phyloP scores from a whole-genome alignment of 2,329 filamentous ascomycete species.

The Venturia nashicola region DNA sequence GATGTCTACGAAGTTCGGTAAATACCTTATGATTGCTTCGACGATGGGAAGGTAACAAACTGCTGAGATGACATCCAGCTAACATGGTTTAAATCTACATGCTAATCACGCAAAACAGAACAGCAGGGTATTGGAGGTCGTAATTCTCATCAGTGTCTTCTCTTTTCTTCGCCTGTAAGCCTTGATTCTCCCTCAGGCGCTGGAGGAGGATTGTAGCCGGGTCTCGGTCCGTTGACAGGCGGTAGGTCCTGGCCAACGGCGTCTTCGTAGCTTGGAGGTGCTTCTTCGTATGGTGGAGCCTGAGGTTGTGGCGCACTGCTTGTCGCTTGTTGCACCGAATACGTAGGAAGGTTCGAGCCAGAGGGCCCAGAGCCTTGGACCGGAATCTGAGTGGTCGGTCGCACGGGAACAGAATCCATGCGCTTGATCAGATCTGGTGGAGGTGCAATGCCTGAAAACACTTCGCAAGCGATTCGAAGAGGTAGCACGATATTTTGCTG shows the following conservation, averaged over 20 bases:
- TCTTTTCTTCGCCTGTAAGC: conserved; percentile 3
- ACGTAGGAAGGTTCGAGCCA: background rate
- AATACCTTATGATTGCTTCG: too few species aligned
- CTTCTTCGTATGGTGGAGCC: conserved; percentile 43
- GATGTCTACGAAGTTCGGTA: too few species aligned
- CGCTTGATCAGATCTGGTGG: conserved; percentile 64
- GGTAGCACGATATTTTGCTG: conserved; percentile 70
- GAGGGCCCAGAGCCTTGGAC: conserved; percentile 3
- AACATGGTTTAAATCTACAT: too few species aligned
- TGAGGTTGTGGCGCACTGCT: background rate
- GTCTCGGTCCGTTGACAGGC: conserved; percentile 57
- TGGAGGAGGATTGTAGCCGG: conserved; percentile 8
- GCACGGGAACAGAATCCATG: conserved; percentile 26
- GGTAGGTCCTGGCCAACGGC: conserved; percentile 70
- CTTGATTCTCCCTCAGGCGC: conserved; percentile 6
- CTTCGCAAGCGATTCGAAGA: conserved; percentile 63
- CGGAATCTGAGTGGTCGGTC: conserved; percentile 12
- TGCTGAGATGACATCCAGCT: too few species aligned
- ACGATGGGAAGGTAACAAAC: background rate
- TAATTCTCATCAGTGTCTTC: background rate
- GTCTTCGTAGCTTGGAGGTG: conserved; percentile 92
- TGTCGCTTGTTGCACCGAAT: background rate
- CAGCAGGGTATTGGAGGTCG: background rate
- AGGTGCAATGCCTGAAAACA: conserved; percentile 81
- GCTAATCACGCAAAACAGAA: background rate